These are phyloP conservation scores for Wickerhamiella lipophila DNA, from an alignment of 805 yeast species.

Conservation along the genomic window DNA sequence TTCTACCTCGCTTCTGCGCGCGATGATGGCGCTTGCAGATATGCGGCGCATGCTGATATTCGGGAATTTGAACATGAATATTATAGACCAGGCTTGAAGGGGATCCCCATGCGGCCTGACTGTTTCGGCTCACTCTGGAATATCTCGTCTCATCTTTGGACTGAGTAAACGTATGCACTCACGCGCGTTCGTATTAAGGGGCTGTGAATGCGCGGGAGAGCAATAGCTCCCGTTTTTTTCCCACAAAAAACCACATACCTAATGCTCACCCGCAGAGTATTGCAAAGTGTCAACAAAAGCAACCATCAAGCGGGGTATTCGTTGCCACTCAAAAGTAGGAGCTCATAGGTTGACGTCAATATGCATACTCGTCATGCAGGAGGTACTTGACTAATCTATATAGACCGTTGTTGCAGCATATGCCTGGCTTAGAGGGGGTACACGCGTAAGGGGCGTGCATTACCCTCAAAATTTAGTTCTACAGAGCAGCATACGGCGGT, in stretches of 20 bases:
- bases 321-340: not conserved
- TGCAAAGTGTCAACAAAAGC: no score
- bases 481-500: not conserved
- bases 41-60: not conserved
- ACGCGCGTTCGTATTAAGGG: no score
- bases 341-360: not conserved
- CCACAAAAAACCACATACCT: no score
- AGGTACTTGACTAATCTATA: constrained; percentile 1
- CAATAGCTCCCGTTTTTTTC: no score
- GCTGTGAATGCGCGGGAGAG: no score
- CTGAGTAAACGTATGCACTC: no score
- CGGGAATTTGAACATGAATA: not conserved
- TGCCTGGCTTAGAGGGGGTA: not conserved
- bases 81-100: not conserved
- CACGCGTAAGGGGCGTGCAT: constrained; percentile 3
- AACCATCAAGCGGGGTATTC: no score
- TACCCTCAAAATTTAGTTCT: not conserved
- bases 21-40: not conserved
- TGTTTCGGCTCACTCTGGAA: no score
- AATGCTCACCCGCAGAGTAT: no score
- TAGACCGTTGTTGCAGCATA: not conserved
- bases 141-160: no score
- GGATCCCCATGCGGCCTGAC: not conserved
- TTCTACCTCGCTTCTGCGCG: not conserved
- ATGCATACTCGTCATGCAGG: not conserved